Conservation (phyloP, 257 asterid species). For the Vinca minor region DNA sequence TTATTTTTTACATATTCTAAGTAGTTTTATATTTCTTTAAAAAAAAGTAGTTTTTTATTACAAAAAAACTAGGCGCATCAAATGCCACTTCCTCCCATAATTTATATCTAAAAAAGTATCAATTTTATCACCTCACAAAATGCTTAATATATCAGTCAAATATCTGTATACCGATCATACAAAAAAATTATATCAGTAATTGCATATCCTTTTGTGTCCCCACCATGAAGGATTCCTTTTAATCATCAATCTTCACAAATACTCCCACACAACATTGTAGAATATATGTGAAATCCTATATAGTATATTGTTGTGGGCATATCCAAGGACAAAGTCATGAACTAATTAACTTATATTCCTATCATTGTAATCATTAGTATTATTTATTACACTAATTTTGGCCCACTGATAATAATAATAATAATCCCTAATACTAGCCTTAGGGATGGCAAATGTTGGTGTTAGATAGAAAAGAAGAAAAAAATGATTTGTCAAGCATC, state of each 20-base stretch:
- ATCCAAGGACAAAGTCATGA: neutral
- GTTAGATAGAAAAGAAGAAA: too few relatives aligned
- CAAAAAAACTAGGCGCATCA: too few relatives aligned
- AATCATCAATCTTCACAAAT: constrained; percentile 1
- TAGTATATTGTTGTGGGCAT: neutral
- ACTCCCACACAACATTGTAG: neutral
- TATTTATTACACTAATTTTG: neutral
- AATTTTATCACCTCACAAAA: constrained; percentile 14
- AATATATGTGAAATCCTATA: too few relatives aligned
- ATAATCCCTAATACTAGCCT: too few relatives aligned
- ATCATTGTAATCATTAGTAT: neutral
- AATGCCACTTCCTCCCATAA: constrained; percentile 7
- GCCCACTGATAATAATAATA: neutral
- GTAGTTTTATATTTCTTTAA: too few relatives aligned
- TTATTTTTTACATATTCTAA: too few relatives aligned
- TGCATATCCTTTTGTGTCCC: constrained; percentile 14
- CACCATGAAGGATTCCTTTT: constrained; percentile 17
- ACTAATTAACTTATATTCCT: neutral
- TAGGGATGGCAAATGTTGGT: too few relatives aligned
- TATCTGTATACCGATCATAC: neutral
- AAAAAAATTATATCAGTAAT: too few relatives aligned
- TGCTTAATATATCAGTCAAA: constrained; percentile 2
- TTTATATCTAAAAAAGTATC: constrained; percentile 9
- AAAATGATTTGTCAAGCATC: neutral
- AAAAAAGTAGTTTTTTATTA: too few relatives aligned